A percentile compares a stretch with the other conserved stretches of the same genome.
phyloP scores from a whole-genome alignment of 495 filamentous ascomycete species.

The Neurospora sp. region DNA sequence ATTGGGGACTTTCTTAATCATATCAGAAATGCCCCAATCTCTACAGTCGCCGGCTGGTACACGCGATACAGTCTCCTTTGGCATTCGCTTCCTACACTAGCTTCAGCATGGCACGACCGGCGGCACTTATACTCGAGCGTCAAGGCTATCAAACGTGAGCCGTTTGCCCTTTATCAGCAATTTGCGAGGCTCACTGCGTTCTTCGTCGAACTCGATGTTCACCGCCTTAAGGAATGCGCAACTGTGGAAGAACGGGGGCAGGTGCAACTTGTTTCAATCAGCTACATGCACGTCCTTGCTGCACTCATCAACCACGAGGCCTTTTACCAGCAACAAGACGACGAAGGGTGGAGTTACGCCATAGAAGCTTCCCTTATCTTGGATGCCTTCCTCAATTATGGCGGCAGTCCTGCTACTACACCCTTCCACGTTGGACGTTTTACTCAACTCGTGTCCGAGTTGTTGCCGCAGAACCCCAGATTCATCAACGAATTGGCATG shows the following conservation, averaged over 20 bases:
- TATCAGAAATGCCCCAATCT: constrained; percentile 11
- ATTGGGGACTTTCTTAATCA: constrained; percentile 31
- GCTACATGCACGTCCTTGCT: constrained; percentile 20
- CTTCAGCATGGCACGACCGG: constrained; percentile 1
- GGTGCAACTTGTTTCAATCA: constrained; percentile 16
- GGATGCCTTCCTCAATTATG: constrained; percentile 22
- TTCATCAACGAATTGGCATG: constrained; percentile 32
- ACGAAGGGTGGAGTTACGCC: constrained; percentile 20
- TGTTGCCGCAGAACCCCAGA: constrained; percentile 30
- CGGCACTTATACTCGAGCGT: constrained; percentile 3
- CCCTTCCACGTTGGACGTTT: constrained; percentile 16
- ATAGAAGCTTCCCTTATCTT: constrained; percentile 19
- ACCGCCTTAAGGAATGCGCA: background rate
- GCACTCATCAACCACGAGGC: constrained; percentile 24
- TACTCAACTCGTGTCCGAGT: constrained; percentile 19
- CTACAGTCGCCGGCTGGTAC: constrained; percentile 25
- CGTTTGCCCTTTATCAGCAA: constrained; percentile 23
- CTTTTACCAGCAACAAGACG: constrained; percentile 11
- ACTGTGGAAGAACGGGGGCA: background rate
- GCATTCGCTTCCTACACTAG: constrained; percentile 14
- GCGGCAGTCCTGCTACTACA: constrained; percentile 4
- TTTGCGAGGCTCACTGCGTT: constrained; percentile 21
- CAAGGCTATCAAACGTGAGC: constrained; percentile 10
- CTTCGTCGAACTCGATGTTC: constrained; percentile 22
- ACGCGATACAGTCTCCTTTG: constrained; percentile 29